Evolutionary conservation across 345 rosid genomes (phyloP), one percentile per base, ranked within the genome.

Genomic region (Bruguiera parviflora): DNA sequence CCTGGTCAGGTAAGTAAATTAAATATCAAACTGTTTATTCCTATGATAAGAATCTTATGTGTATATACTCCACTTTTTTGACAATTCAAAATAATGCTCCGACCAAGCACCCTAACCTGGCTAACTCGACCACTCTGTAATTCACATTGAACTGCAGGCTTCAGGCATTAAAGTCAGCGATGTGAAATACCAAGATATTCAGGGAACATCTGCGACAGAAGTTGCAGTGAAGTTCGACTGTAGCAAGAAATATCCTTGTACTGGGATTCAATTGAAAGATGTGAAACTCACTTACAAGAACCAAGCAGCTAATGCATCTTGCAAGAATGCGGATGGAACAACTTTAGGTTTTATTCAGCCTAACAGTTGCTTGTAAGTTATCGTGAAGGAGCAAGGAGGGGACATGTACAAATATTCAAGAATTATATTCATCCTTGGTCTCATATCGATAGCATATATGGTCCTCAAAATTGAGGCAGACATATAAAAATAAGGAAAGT

Each of bases 221-320:
- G 58, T 53, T 6, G 58, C 58, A 53, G 58, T 53, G 22, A 21
- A 60, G 5, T 70, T 89, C 47, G 82, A 73, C 67, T 89, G 96
- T 70, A 89, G 96, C 61, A 62, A 77, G 8, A 81, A 72, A 31
- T 63, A 72, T 51, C 90, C 87, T 20, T 89, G 92, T 64, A 66
- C 79, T 4, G 80, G 86, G 21, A 63, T 89, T 53, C 74, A 74
- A 67, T 67, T 89, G 72, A 74, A 80, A 57, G 77, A 79, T 53
- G 80, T 89, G 61, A 80, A 66, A 25, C 82, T 89, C 49, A 75
- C 77, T 46, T 81, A 81, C 77, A 51, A 28, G 66, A 76, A 78
- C 18, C 65, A 71, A 47, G 65, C 80, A 47, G 82, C 89, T 8
- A 65, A 60, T 61, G 70, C 92, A 21, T 82, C 77, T 24, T 87